Evolutionary conservation across 345 rosid species (phyloP).

Genomic region (Eucalyptus polybractea): DNA sequence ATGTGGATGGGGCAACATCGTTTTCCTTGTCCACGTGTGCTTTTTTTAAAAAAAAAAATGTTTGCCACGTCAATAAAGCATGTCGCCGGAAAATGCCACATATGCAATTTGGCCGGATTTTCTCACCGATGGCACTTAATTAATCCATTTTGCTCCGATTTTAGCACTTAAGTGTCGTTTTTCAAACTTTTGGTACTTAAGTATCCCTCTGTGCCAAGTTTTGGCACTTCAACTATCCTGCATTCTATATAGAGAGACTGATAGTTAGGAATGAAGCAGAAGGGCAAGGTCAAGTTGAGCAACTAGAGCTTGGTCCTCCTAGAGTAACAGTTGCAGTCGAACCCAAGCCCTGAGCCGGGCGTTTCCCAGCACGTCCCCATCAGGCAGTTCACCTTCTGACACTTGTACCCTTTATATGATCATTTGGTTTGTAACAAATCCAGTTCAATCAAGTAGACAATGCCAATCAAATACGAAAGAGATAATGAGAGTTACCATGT

Average conservation of each 20-base stretch:
- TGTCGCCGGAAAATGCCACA: no score
- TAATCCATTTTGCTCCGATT: no score
- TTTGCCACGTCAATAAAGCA: no score
- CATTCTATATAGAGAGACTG: not conserved
- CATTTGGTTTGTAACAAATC: not conserved
- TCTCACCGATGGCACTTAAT: no score
- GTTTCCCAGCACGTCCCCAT: constrained; percentile 10
- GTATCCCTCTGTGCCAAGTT: no score
- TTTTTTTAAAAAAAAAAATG: no score
- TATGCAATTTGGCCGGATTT: no score
- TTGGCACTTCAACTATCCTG: no score
- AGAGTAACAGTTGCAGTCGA: constrained; percentile 21
- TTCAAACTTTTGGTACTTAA: no score
- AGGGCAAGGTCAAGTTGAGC: constrained; percentile 4
- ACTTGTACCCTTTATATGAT: not conserved
- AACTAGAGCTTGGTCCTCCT: constrained; percentile 24
- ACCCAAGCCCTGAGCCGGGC: not conserved
- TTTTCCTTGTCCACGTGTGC: no score
- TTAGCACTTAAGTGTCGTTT: no score
- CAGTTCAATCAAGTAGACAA: not conserved
- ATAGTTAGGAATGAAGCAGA: constrained; percentile 30
- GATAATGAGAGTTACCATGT: not conserved
- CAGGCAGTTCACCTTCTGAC: constrained; percentile 5
- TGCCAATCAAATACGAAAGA: not conserved
- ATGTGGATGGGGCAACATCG: no score